A percentile compares a stretch with the other conserved stretches of the same genome.
Evolutionary conservation across 768 basidiomycete species (phyloP).

Genomic region (Leucocoprinus leucothites): DNA sequence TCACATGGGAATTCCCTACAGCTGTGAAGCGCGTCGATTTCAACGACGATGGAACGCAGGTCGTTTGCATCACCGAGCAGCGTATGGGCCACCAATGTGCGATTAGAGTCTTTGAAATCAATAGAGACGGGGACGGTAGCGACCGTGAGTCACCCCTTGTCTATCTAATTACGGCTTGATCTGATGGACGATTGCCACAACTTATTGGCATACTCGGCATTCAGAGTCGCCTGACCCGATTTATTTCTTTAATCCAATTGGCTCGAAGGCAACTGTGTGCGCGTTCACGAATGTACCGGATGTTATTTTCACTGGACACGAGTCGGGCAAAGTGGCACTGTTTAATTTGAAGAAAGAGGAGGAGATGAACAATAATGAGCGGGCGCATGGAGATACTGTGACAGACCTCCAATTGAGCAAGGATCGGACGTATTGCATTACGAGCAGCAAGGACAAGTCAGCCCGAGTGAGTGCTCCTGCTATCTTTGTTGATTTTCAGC

Average conservation of each 20-base stretch:
- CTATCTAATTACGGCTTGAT: background rate
- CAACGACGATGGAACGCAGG: constrained; percentile 76
- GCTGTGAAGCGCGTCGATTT: constrained; percentile 96
- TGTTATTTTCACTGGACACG: constrained; percentile 90
- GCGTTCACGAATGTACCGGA: constrained; percentile 80
- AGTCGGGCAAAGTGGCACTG: constrained; percentile 91
- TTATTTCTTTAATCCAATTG: constrained; percentile 81
- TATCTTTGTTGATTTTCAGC: background rate
- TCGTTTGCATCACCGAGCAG: constrained; percentile 96
- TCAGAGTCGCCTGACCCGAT: constrained; percentile 75
- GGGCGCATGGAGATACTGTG: constrained; percentile 82
- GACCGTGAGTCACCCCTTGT: constrained; percentile 59
- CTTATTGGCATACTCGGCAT: background rate
- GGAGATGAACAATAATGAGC: constrained; percentile 78
- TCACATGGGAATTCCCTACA: constrained; percentile 96
- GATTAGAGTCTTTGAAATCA: constrained; percentile 87
- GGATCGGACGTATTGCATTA: constrained; percentile 93
- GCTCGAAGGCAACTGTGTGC: constrained; percentile 96
- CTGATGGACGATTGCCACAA: no score
- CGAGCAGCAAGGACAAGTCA: constrained; percentile 95
- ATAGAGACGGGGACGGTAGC: constrained; percentile 76
- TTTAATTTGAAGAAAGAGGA: constrained; percentile 89
- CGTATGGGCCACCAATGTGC: constrained; percentile 92
- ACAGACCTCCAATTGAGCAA: constrained; percentile 91
- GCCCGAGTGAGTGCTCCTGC: constrained; percentile 64